phyloP scores from a whole-genome alignment of 148 eudicot genomes.

The Bassia scoparia region DNA sequence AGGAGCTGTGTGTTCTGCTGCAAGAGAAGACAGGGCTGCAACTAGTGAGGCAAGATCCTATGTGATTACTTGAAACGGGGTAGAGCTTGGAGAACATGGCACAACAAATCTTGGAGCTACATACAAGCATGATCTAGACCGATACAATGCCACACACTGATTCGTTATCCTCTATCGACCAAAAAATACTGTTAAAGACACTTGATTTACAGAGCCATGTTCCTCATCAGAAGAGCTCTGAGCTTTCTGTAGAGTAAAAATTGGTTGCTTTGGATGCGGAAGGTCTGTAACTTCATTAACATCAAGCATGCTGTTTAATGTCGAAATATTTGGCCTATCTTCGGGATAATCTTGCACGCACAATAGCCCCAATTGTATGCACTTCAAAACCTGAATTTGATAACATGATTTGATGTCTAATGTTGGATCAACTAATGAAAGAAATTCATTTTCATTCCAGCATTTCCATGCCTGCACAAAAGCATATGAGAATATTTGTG shows the following conservation, averaged over 20 bases:
- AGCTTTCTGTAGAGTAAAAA: background rate
- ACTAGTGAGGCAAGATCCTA: too few relatives aligned
- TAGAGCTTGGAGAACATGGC: too few relatives aligned
- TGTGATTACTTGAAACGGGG: too few relatives aligned
- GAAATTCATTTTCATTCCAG: slow-evolving; percentile 35
- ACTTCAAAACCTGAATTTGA: slow-evolving; percentile 24
- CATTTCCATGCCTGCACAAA: slow-evolving; percentile 45
- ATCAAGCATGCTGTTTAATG: slow-evolving; percentile 35
- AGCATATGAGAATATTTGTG: too few relatives aligned
- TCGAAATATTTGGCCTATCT: slow-evolving; percentile 38
- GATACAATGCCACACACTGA: too few relatives aligned
- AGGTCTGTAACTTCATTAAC: slow-evolving; percentile 6
- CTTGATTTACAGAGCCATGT: background rate
- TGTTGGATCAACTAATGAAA: slow-evolving; percentile 25
- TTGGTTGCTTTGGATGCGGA: background rate
- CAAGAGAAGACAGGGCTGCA: too few relatives aligned
- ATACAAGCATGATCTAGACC: too few relatives aligned
- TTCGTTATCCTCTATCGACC: too few relatives aligned
- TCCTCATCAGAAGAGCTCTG: too few relatives aligned
- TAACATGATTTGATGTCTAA: slow-evolving; percentile 5
- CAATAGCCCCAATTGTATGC: slow-evolving; percentile 41
- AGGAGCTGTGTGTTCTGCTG: too few relatives aligned
- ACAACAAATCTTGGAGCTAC: too few relatives aligned
- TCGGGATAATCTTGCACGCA: slow-evolving; percentile 45
- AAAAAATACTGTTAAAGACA: background rate